Percentiles rank a stretch among this genome's conserved stretches.
Conservation (phyloP, 1,139 yeast genomes). For the Taphrina wiesneri region DNA sequence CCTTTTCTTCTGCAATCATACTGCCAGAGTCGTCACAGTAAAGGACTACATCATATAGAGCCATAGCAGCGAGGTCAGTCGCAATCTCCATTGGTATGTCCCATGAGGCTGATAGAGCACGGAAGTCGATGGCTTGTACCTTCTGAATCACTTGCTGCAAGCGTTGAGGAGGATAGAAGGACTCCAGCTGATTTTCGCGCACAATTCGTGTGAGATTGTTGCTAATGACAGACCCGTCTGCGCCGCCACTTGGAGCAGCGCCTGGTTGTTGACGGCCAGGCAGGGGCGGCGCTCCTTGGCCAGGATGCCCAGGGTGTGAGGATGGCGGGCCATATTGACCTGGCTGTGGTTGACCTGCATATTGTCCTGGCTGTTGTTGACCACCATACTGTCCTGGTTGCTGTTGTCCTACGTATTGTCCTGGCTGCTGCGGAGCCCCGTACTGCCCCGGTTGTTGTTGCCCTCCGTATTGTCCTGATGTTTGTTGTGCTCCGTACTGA, state of each 20-base stretch:
- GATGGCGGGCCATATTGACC: constrained; percentile 37
- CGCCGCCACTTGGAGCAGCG: constrained; percentile 9
- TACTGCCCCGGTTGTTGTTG: constrained; percentile 17
- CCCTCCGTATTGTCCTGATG: constrained; percentile 33
- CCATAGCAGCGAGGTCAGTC: constrained; percentile 44
- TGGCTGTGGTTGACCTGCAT: constrained; percentile 18
- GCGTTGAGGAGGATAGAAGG: constrained; percentile 45
- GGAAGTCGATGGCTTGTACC: constrained; percentile 39
- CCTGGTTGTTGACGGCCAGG: constrained; percentile 21
- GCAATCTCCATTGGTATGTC: constrained; percentile 46
- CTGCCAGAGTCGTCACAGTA: constrained; percentile 47
- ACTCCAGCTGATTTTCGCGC: constrained; percentile 44
- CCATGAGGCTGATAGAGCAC: constrained; percentile 44
- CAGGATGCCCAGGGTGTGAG: constrained; percentile 22
- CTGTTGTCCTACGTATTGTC: constrained; percentile 38
- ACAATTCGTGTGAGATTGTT: constrained; percentile 42
- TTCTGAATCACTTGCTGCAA: constrained; percentile 44
- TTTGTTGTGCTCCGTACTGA: constrained; percentile 11
- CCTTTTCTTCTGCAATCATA: constrained; percentile 47
- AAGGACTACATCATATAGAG: constrained; percentile 46
- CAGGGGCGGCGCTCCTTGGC: not conserved
- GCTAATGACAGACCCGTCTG: constrained; percentile 37
- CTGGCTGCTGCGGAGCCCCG: constrained; percentile 6
- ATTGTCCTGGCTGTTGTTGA: constrained; percentile 38
- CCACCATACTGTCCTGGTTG: constrained; percentile 5